Percentiles rank a stretch among this genome's conserved stretches.
Conservation (phyloP, 2,329 filamentous ascomycete genomes). For the Neofusicoccum cordaticola region DNA sequence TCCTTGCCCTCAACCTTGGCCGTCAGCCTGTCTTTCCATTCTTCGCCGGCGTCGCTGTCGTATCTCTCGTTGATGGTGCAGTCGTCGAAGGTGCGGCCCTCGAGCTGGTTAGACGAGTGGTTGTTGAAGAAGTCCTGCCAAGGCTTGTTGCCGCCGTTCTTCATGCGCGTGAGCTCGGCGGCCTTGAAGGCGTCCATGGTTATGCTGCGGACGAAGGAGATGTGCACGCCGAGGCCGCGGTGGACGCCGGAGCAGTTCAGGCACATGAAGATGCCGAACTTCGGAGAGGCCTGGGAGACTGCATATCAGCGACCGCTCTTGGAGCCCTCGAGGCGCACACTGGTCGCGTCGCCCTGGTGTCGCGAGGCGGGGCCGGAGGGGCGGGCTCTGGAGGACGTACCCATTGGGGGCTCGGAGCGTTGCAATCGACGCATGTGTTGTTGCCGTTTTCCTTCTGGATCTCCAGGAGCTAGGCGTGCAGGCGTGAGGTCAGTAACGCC, state of each 20-base stretch:
- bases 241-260: conserved; percentile 93
- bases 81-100: conserved; percentile 67
- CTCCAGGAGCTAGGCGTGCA: conserved; percentile 66
- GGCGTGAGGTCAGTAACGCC: neutral
- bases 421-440: conserved; percentile 90
- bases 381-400: conserved; percentile 49
- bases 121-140: conserved; percentile 84
- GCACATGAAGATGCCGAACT: conserved; percentile 99
- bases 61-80: conserved; percentile 89
- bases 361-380: neutral
- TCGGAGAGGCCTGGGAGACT: conserved; percentile 66
- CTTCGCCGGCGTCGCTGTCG: conserved; percentile 83
- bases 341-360: neutral
- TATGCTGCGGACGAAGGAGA: conserved; percentile 95
- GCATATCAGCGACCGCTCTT: neutral
- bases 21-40: conserved; percentile 87
- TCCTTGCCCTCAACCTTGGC: conserved; percentile 86
- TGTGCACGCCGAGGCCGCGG: conserved; percentile 92
- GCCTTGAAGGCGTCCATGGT: conserved; percentile 99
- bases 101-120: conserved; percentile 46
- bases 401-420: conserved; percentile 96
- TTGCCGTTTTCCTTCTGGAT: conserved; percentile 91
- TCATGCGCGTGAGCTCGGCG: conserved; percentile 89
- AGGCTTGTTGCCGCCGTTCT: conserved; percentile 80
- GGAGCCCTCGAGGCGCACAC: neutral